These are phyloP conservation scores for Pleurozium schreberi DNA, from an alignment of 225 moss, liverwort and hornwort genomes.

Conservation along the genomic window DNA sequence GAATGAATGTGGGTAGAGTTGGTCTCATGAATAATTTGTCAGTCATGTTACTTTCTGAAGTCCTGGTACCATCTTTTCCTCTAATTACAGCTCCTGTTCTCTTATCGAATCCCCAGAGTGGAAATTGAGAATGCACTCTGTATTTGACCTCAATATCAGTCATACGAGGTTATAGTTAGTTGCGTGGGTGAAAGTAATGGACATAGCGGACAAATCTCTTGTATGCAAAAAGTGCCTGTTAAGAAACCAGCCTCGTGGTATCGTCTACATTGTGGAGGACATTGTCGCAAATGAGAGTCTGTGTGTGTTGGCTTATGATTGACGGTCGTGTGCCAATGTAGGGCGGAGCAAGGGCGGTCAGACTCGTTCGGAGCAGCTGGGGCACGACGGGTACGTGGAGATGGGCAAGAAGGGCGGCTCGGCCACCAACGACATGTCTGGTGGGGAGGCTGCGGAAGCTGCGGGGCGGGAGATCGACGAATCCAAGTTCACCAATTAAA, in stretches of 20 bases:
- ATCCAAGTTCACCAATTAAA: background rate
- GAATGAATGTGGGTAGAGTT: too few species aligned
- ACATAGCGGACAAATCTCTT: too few species aligned
- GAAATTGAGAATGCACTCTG: too few species aligned
- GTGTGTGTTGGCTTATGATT: too few species aligned
- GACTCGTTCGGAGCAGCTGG: constrained; percentile 35
- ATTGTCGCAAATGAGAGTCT: too few species aligned
- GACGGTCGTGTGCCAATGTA: background rate
- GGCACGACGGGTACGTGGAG: constrained; percentile 44
- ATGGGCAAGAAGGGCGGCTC: constrained; percentile 59
- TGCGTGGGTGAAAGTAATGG: background rate
- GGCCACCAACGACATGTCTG: constrained; percentile 5
- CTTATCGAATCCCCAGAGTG: background rate
- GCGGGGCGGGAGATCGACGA: constrained; percentile 15
- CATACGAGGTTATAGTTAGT: too few species aligned
- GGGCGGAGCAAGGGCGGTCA: constrained; percentile 46
- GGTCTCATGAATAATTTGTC: too few species aligned
- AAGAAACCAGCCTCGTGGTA: too few species aligned
- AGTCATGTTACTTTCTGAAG: background rate
- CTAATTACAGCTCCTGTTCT: background rate
- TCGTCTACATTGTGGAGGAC: background rate
- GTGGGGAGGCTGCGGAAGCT: constrained; percentile 23
- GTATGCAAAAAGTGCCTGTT: too few species aligned
- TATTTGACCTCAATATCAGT: background rate
- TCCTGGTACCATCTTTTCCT: background rate